These are phyloP conservation scores for Malassezia cuniculi DNA, from an alignment of 1,284 basidiomycete genomes.

Conservation along the genomic window DNA sequence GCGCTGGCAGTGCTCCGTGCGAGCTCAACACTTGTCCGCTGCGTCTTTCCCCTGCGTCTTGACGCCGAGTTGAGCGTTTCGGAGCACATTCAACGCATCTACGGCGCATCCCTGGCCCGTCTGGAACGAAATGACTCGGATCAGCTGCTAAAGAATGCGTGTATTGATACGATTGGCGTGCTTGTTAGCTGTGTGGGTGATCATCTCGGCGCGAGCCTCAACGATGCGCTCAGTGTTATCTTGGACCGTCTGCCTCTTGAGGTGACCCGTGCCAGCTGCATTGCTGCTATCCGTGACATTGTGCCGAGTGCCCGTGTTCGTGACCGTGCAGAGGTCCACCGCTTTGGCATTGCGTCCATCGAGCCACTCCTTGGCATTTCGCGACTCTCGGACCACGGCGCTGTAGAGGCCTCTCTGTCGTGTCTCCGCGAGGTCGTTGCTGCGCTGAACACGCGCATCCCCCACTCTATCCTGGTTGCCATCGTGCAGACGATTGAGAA, in stretches of 20 bases:
- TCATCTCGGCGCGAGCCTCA: slow-evolving; percentile 47
- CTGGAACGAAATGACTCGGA: slow-evolving; percentile 72
- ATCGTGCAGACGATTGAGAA: slow-evolving; percentile 48
- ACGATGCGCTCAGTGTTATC: slow-evolving; percentile 54
- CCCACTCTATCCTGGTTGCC: slow-evolving; percentile 63
- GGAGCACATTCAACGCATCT: slow-evolving; percentile 48
- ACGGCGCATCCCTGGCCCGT: slow-evolving; percentile 59
- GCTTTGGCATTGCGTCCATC: slow-evolving; percentile 1
- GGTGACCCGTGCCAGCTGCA: slow-evolving; percentile 45
- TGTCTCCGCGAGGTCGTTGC: slow-evolving; percentile 61
- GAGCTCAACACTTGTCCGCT: slow-evolving; percentile 47
- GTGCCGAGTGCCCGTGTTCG: slow-evolving; percentile 48
- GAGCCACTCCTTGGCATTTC: slow-evolving; percentile 2
- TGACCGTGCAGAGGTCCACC: slow-evolving; percentile 50
- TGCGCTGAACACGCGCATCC: slow-evolving; percentile 66
- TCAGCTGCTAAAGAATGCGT: slow-evolving; percentile 71
- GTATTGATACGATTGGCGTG: slow-evolving; percentile 69
- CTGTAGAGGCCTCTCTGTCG: slow-evolving; percentile 68
- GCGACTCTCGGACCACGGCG: neutral
- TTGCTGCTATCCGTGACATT: slow-evolving; percentile 48
- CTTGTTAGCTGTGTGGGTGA: slow-evolving; percentile 76
- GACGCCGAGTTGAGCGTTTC: slow-evolving; percentile 18
- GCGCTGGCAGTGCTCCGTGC: slow-evolving; percentile 53
- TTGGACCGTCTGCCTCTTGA: slow-evolving; percentile 58
- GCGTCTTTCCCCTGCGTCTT: slow-evolving; percentile 45